These are phyloP conservation scores for bread wheat (Triticum aestivum) DNA, from an alignment of 176 grass and related monocot species.

Conservation along the genomic window IWGSC_CS_RefSeq_v2.1 NC_057805.1:279432381-279432880, in stretches of 20 bases:
- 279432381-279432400: not conserved
- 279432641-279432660: slow-evolving; percentile 50
- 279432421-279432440: not conserved
- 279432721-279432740: slow-evolving; percentile 87
- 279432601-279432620: slow-evolving; percentile 42
- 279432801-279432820: slow-evolving; percentile 26
- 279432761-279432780: slow-evolving; percentile 3
- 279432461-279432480: not conserved
- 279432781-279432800: slow-evolving; percentile 30
- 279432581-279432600: slow-evolving; percentile 41
- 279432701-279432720: slow-evolving; percentile 95
- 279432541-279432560: slow-evolving; percentile 7
- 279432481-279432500: not conserved
- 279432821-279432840: not conserved
- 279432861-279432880: not conserved
- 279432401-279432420: not conserved
- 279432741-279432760: slow-evolving; percentile 73
- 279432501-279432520: not conserved
- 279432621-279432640: slow-evolving; percentile 42
- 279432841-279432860: not conserved
- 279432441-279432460: not conserved
- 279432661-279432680: slow-evolving; percentile 49
- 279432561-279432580: not conserved
- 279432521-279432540: not conserved
- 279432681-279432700: slow-evolving; percentile 72